Conservation (phyloP, 2,329 filamentous ascomycete species). For the Colletotrichum sp. region DNA sequence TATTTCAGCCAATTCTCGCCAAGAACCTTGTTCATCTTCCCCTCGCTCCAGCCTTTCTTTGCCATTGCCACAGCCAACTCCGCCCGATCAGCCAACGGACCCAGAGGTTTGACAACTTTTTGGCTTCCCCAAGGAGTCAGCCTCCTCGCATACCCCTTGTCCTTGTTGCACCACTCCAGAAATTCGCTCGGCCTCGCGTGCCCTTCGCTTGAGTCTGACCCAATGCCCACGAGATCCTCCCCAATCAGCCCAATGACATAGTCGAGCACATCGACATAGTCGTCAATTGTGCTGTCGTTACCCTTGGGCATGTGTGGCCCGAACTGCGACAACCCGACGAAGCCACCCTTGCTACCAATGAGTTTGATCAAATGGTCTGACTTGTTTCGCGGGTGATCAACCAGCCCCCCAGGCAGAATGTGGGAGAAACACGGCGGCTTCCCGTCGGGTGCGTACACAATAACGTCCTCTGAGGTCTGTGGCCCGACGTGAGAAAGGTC, state of each 20-base stretch:
- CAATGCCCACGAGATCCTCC: slow-evolving; percentile 40
- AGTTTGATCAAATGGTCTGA: slow-evolving; percentile 38
- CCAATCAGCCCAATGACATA: slow-evolving; percentile 40
- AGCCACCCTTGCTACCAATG: slow-evolving; percentile 39
- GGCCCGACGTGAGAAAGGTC: slow-evolving; percentile 40
- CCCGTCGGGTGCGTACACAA: slow-evolving; percentile 35
- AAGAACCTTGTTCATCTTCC: slow-evolving; percentile 41
- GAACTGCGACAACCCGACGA: slow-evolving; percentile 42
- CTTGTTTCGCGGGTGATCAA: slow-evolving; percentile 42
- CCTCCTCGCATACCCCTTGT: slow-evolving; percentile 42
- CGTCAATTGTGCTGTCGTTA: slow-evolving; percentile 45
- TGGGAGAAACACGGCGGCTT: slow-evolving; percentile 46
- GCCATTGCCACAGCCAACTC: slow-evolving; percentile 37
- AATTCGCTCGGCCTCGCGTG: slow-evolving; percentile 42
- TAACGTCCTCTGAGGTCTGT: slow-evolving; percentile 36
- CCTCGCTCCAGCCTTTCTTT: slow-evolving; percentile 38
- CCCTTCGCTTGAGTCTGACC: slow-evolving; percentile 42
- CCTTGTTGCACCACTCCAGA: slow-evolving; percentile 44
- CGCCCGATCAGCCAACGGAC: slow-evolving; percentile 34
- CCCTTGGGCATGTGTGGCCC: slow-evolving; percentile 42
- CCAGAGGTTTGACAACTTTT: slow-evolving; percentile 44
- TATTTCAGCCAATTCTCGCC: slow-evolving; percentile 44
- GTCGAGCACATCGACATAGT: slow-evolving; percentile 43
- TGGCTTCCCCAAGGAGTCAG: slow-evolving; percentile 44
- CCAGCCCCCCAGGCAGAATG: slow-evolving; percentile 36